These are phyloP conservation scores for Scheffersomyces stipitis DNA, from an alignment of 805 yeast genomes.

Conservation along the genomic window DNA sequence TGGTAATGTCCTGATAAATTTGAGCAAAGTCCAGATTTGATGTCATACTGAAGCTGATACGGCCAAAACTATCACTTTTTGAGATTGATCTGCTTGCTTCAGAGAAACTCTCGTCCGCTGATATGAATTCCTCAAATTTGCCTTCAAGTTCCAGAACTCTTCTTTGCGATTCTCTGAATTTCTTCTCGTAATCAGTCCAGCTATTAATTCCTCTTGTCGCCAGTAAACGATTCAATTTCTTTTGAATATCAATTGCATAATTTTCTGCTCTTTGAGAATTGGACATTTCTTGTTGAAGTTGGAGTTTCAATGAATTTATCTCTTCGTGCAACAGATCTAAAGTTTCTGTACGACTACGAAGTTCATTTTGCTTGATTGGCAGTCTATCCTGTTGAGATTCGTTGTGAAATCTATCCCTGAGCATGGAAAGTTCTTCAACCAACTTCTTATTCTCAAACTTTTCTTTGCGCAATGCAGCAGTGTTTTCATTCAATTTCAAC, in stretches of 20 bases:
- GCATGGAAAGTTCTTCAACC: slow-evolving; percentile 55
- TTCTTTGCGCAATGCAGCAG: slow-evolving; percentile 50
- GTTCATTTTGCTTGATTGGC: not conserved
- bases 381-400: not conserved
- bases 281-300: slow-evolving; percentile 51
- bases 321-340: slow-evolving; percentile 35
- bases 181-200: slow-evolving; percentile 34
- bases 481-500: slow-evolving; percentile 51
- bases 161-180: slow-evolving; percentile 33
- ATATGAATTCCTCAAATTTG: slow-evolving; percentile 23
- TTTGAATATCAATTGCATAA: slow-evolving; percentile 45
- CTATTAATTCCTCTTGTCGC: slow-evolving; percentile 38
- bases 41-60: slow-evolving; percentile 20
- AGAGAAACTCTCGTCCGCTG: slow-evolving; percentile 7
- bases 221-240: slow-evolving; percentile 41
- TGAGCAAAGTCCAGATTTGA: slow-evolving; percentile 47
- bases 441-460: slow-evolving; percentile 45
- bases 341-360: slow-evolving; percentile 17
- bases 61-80: slow-evolving; percentile 35
- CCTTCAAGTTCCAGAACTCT: slow-evolving; percentile 34
- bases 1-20: slow-evolving; percentile 50
- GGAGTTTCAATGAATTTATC: slow-evolving; percentile 46
- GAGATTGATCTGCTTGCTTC: slow-evolving; percentile 13
- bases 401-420: slow-evolving; percentile 65
- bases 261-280: slow-evolving; percentile 53